Evolutionary conservation across 2,329 filamentous ascomycete genomes (phyloP), one percentile per base, ranked within the genome.

Genomic region (Colletotrichum graminicola): DNA sequence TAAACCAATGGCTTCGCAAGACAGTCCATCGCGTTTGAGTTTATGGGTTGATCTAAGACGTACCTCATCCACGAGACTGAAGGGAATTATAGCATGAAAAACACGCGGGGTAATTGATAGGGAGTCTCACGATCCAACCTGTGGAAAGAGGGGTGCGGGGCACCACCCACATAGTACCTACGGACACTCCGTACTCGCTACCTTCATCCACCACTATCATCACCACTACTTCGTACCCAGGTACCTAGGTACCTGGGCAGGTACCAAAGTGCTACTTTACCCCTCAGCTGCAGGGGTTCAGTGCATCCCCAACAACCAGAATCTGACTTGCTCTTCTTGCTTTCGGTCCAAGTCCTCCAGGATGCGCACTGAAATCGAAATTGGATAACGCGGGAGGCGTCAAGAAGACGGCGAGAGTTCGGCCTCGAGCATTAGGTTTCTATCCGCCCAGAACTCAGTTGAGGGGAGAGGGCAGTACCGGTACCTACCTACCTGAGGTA

Each of bases 241-340:
- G 5, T 45, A 45, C 43, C 16, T 18, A 8, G 41, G 18, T 45
- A 21, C 43, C 43, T 21, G 10, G 43, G 18, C n/a, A 41, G 3
- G 39, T 41, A 41, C 39, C 39, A 41, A 41, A 41, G 39, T 41
- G 29, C 36, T 41, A 36, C 21, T 57, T 57, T 66, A 70, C 67
- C 67, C 67, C 67, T 66, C 67, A 66, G 62, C 18, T 56, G 41
- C 59, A 60, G 54, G 65, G 68, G 54, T 55, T 26, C 45, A 18
- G 21, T 52, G 18, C 21, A 34, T 63, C 65, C 63, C 68, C 65
- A 68, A 68, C 39, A 21, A 14, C 51, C 39, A n/a, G 21, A 3
- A 18, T 63, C 52, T 64, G 49, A 70, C 67, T 29, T 43, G 11
- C 34, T 41, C 21, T 11, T 23, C 43, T 54, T 32, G 3, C 21